Percentiles rank a stretch among this genome's conserved stretches.
Conservation (phyloP, 2,329 filamentous ascomycete species). For the Pseudomassariella vexata region DNA sequence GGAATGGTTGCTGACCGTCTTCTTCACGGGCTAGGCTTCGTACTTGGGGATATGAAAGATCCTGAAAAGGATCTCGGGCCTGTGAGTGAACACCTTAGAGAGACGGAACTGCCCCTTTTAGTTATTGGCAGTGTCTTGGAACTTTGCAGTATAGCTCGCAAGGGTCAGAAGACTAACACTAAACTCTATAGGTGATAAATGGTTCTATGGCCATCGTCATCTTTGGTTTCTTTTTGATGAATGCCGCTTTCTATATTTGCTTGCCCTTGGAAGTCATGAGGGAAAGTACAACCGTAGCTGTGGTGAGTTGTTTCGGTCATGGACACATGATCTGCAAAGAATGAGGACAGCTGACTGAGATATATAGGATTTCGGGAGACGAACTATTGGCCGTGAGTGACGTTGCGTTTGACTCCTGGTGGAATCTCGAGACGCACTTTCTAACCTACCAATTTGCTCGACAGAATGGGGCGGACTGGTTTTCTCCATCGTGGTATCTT, state of each 20-base stretch:
- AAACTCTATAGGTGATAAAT: constrained; percentile 28
- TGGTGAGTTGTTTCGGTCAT: constrained; percentile 26
- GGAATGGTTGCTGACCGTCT: too few relatives aligned
- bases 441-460: too few relatives aligned
- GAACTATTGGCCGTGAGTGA: constrained; percentile 16
- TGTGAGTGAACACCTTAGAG: too few relatives aligned
- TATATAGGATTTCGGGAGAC: constrained; percentile 4
- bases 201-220: constrained; percentile 34
- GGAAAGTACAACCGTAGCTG: constrained; percentile 33
- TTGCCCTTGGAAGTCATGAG: constrained; percentile 33
- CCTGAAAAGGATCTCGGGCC: constrained; percentile 5
- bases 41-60: constrained; percentile 21
- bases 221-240: constrained; percentile 34
- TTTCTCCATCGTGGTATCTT: constrained; percentile 31
- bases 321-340: constrained; percentile 21
- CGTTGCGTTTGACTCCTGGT: constrained; percentile 31
- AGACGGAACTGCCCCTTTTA: too few relatives aligned
- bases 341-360: constrained; percentile 23
- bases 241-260: constrained; percentile 34
- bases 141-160: too few relatives aligned
- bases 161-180: too few relatives aligned
- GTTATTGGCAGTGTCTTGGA: too few relatives aligned
- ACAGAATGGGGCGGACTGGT: constrained; percentile 29
- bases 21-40: constrained; percentile 28
- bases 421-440: constrained; percentile 33